phyloP scores from a whole-genome alignment of 2,329 filamentous ascomycete species.

The Plenodomus tracheiphilus region DNA sequence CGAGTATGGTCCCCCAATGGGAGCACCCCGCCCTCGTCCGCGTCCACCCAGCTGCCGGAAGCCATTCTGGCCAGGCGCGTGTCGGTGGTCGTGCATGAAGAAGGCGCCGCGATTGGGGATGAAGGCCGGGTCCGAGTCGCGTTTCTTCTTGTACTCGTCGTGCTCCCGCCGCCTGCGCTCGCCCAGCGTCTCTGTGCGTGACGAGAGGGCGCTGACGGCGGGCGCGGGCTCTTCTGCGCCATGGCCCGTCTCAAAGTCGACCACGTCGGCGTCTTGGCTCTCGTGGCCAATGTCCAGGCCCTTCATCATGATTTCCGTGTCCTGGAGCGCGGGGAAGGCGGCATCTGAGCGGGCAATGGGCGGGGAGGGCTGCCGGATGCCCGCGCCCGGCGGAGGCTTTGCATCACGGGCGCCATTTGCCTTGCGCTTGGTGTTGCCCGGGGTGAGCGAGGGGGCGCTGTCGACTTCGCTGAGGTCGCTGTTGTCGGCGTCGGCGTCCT shows the following conservation, averaged over 20 bases:
- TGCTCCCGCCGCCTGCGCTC: slow-evolving; percentile 82
- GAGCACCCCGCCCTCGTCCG: slow-evolving; percentile 56
- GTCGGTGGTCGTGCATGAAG: slow-evolving; percentile 93
- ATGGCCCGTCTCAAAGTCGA: slow-evolving; percentile 56
- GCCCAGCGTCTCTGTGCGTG: slow-evolving; percentile 59
- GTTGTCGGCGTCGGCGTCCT: slow-evolving; percentile 62
- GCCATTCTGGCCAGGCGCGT: slow-evolving; percentile 75
- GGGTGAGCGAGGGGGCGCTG: slow-evolving; percentile 39
- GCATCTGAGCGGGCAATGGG: slow-evolving; percentile 44
- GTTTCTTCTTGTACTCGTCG: slow-evolving; percentile 85
- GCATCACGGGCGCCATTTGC: slow-evolving; percentile 43
- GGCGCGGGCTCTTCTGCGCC: slow-evolving; percentile 42
- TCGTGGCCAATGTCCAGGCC: slow-evolving; percentile 56
- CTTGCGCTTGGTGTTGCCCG: slow-evolving; percentile 43
- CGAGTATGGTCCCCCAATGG: slow-evolving; percentile 57
- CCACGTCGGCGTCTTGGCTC: slow-evolving; percentile 45
- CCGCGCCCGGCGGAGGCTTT: slow-evolving; percentile 30
- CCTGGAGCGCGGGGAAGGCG: slow-evolving; percentile 52
- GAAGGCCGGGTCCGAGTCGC: slow-evolving; percentile 87
- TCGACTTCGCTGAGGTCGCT: slow-evolving; percentile 61
- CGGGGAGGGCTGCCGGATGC: slow-evolving; percentile 36
- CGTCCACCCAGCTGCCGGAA: slow-evolving; percentile 69
- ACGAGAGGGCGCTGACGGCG: slow-evolving; percentile 38
- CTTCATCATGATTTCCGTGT: slow-evolving; percentile 66
- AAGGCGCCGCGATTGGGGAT: slow-evolving; percentile 93